Evolutionary conservation across 2,329 filamentous ascomycete genomes (phyloP), one percentile per base, ranked within the genome.

Genomic region (Neonectria sp.): DNA sequence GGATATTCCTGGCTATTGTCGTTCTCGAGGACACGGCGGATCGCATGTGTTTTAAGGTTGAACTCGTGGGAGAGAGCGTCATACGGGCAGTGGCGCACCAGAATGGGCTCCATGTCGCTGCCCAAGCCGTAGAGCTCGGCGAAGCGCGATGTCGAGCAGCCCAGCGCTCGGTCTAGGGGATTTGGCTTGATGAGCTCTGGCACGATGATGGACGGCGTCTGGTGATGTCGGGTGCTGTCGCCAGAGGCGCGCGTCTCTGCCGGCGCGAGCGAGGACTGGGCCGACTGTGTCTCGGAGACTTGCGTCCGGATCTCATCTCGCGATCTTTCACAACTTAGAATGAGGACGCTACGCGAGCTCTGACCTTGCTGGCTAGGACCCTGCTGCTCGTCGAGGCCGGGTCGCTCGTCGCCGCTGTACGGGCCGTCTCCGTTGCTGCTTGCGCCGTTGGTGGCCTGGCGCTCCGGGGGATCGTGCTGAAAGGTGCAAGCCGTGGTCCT

Each of bases 11-110:
- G 73, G 15, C 72, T 72, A 12, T 75, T 71, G 35, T 84, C 85
- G 72, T 87, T 87, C 75, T 88, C 84, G 4, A 88, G 77, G n/a
- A 88, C 83, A 25, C 86, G 83, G 17, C 85, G 80, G 74, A 91
- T 91, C 77, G 90, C 90, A 51, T 91, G 83, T 55, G 89, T 87
- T 70, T 92, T 85, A 59, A 92, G 80, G 27, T 84, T 83, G 60
- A 77, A 77, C 64, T 78, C 77, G 57, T 76, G 75, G 40, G 73
- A 74, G 51, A 53, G 60, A 51, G 83, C 82, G 21, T 90, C 89
- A 74, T 91, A 86, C 3, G 88, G 86, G 48, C 85, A 84, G 49
- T 78, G 73, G 31, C 75, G 73, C 73, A 79, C 79, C 55, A 79
- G 67, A 25, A 79, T 78, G 21, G 77, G 77, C 63, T 79, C 77